A percentile compares a stretch with the other conserved stretches of the same genome.
phyloP scores from a whole-genome alignment of 2,329 filamentous ascomycete species.

The Exophiala oligosperma region DNA sequence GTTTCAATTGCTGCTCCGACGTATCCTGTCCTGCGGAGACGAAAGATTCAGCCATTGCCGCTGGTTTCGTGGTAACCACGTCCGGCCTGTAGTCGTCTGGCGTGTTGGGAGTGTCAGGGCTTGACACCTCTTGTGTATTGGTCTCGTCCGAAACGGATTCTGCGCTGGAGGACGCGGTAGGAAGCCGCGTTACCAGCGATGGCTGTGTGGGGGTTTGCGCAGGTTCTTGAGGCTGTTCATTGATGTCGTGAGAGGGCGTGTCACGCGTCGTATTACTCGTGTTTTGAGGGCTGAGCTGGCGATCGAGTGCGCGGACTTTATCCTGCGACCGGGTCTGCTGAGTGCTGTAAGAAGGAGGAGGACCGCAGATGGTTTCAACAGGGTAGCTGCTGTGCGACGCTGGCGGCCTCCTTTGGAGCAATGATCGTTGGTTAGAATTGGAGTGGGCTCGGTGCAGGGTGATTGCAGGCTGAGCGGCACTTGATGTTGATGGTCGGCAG shows the following conservation, averaged over 20 bases:
- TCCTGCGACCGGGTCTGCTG: slow-evolving; percentile 42
- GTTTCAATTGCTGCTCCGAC: slow-evolving; percentile 25
- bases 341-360: slow-evolving; percentile 53
- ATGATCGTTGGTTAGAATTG: slow-evolving; percentile 15
- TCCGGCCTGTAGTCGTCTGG: slow-evolving; percentile 12
- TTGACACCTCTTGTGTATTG: slow-evolving; percentile 13
- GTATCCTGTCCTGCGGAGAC: slow-evolving; percentile 32
- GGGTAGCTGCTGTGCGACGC: slow-evolving; percentile 51
- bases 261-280: slow-evolving; percentile 10
- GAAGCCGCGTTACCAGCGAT: slow-evolving; percentile 10
- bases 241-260: slow-evolving; percentile 8
- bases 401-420: slow-evolving; percentile 38
- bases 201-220: background rate
- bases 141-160: slow-evolving; percentile 13
- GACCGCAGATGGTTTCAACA: slow-evolving; percentile 51
- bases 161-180: slow-evolving; percentile 5
- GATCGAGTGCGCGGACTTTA: slow-evolving; percentile 27
- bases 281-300: slow-evolving; percentile 10
- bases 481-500: slow-evolving; percentile 11
- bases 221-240: slow-evolving; percentile 11
- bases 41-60: slow-evolving; percentile 31
- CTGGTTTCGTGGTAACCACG: slow-evolving; percentile 15
- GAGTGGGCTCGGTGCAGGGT: slow-evolving; percentile 20
- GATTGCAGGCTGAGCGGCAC: slow-evolving; percentile 11
- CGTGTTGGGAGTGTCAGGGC: slow-evolving; percentile 22